A percentile compares a stretch with the other conserved stretches of the same genome.
Conservation (phyloP, 2,329 filamentous ascomycete genomes). For the Elsinoe fawcettii region DNA sequence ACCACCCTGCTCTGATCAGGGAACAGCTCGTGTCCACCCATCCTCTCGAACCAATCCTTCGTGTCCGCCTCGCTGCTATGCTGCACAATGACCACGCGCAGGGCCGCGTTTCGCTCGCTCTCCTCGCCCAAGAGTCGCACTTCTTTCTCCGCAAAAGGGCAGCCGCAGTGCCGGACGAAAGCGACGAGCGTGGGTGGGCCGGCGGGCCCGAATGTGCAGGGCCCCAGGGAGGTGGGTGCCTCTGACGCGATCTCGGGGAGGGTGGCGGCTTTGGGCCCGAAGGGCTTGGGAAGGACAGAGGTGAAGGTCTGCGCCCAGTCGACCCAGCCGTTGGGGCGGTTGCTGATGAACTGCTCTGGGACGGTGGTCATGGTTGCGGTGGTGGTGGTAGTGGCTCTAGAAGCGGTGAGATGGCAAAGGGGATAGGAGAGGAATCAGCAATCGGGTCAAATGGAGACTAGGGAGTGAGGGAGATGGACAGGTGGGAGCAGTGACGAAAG, state of each 20-base stretch:
- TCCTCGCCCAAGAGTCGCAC: constrained; percentile 46
- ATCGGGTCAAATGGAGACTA: neutral
- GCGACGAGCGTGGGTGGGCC: constrained; percentile 53
- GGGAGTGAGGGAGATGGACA: neutral
- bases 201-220: constrained; percentile 3
- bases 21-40: constrained; percentile 17
- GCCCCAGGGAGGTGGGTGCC: constrained; percentile 14
- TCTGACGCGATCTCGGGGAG: constrained; percentile 15
- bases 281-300: constrained; percentile 17
- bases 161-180: constrained; percentile 67
- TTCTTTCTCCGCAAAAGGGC: constrained; percentile 52
- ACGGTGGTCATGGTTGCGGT: constrained; percentile 14
- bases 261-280: neutral
- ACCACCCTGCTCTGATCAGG: constrained; percentile 21
- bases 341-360: constrained; percentile 15
- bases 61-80: constrained; percentile 50
- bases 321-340: constrained; percentile 13
- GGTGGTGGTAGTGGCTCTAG: neutral
- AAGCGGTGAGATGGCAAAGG: neutral
- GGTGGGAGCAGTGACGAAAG: neutral
- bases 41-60: constrained; percentile 45
- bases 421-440: neutral
- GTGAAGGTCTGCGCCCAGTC: constrained; percentile 12
- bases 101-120: constrained; percentile 42
- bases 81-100: constrained; percentile 56